Evolutionary conservation across 108 stramenopile species (phyloP), one percentile per base, ranked within the genome.

Genomic region (Parietichytrium sp.): DNA sequence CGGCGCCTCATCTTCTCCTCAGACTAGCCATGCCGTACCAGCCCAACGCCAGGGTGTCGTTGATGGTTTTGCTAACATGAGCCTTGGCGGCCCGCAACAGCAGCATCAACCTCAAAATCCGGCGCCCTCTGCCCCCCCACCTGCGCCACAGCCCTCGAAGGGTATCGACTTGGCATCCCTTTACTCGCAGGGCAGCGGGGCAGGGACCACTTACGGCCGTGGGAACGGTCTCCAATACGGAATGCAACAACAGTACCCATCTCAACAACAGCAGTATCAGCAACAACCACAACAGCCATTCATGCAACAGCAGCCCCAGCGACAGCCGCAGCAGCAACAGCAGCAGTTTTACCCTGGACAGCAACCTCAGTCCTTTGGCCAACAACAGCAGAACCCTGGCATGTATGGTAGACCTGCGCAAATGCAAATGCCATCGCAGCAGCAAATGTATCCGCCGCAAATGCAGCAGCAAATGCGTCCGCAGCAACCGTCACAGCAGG

Each of bases 241-340:
- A 0, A 2, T 72, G 8, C 33, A 33, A n/a, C 16, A 20, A 16
- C 54, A 55, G 20, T 18, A 50, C 18, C n/a, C 16, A 16, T 18
- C 16, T 16, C 20, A 2, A 15, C 18, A 20, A 27, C 54, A 20
- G 15, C 61, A 72, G 45, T 3, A 13, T 20, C 61, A 72, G 20
- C 61, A 72, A 72, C 61, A 29, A n/a, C 61, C 36, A 20, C 61
- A 72, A 47, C 61, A 72, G 61, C n/a, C n/a, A n/a, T n/a, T n/a
- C n/a, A n/a, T n/a, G n/a, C 6, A 72, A 47, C 61, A 72, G 42
- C 61, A 72, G 8, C 38, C 18, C n/a, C 42, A 72, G 1, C 42
- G 20, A 20, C 61, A 54, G 54, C 54, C n/a, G 0, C 15, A 6
- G 54, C 54, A 31, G 45, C 8, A 36, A 27, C 61, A 72, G 33